Conservation (phyloP, 2,329 filamentous ascomycete species). For the Dactylellina cionopaga region DNA sequence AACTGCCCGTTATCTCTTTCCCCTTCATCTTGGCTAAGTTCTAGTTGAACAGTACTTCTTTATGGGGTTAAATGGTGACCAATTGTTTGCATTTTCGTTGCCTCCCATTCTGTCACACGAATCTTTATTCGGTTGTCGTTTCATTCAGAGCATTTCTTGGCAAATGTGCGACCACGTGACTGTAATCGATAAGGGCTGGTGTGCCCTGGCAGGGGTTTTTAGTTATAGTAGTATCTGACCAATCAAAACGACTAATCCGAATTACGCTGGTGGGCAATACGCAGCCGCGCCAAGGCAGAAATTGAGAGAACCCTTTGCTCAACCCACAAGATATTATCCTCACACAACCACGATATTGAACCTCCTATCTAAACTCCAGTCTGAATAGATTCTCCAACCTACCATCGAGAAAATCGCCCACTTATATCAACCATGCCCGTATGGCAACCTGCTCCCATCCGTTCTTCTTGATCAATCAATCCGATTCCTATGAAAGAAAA, state of each 20-base stretch:
- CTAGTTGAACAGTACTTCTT: no score
- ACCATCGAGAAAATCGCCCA: constrained; percentile 9
- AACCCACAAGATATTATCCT: constrained; percentile 18
- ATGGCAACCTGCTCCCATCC: constrained; percentile 25
- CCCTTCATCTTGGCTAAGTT: no score
- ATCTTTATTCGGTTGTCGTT: constrained; percentile 23
- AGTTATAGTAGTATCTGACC: constrained; percentile 7
- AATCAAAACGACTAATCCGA: constrained; percentile 12
- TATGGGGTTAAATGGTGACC: no score
- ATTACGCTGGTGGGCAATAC: constrained; percentile 19
- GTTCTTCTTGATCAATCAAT: constrained; percentile 8
- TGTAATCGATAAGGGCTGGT: constrained; percentile 38
- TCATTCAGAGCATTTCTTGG: constrained; percentile 5
- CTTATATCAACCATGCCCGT: constrained; percentile 37
- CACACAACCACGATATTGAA: constrained; percentile 20
- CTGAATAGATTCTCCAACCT: neutral
- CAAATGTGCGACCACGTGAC: neutral
- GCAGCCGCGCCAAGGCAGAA: constrained; percentile 24
- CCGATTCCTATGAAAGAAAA: neutral
- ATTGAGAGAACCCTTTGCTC: constrained; percentile 21
- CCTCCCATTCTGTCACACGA: no score
- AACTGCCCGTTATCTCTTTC: no score
- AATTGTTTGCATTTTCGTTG: no score
- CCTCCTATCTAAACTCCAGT: neutral
- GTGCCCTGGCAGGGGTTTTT: constrained; percentile 12